Conservation (phyloP, 768 basidiomycete species). For the Psilocybe sp. region DNA sequence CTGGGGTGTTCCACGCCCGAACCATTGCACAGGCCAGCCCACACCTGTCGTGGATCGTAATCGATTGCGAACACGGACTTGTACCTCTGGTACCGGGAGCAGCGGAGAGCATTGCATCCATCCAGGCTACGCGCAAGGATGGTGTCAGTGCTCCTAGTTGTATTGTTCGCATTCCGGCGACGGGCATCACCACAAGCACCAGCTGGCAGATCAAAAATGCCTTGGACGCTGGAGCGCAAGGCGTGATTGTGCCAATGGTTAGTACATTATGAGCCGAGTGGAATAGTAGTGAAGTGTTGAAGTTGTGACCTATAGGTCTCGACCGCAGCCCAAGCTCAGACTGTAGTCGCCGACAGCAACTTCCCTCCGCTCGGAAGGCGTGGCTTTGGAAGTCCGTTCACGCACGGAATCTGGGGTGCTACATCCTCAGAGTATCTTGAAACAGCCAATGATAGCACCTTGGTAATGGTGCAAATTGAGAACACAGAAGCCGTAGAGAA, state of each 20-base stretch:
- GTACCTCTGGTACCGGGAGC: constrained; percentile 53
- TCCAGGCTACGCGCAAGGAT: constrained; percentile 39
- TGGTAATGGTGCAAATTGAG: constrained; percentile 69
- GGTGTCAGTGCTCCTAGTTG: constrained; percentile 44
- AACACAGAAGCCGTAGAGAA: constrained; percentile 58
- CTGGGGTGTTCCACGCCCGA: constrained; percentile 57
- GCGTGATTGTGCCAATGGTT: constrained; percentile 69
- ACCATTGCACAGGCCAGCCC: constrained; percentile 53
- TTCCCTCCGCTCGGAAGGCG: constrained; percentile 64
- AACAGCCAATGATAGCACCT: constrained; percentile 50
- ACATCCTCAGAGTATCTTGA: constrained; percentile 47
- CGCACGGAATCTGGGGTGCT: constrained; percentile 57
- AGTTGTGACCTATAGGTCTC: constrained; percentile 39
- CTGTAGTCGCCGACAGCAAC: constrained; percentile 53
- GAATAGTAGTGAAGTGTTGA: neutral
- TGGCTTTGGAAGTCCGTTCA: constrained; percentile 66
- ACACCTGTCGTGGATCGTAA: constrained; percentile 58
- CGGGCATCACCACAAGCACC: constrained; percentile 51
- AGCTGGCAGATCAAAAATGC: constrained; percentile 74
- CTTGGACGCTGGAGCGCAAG: constrained; percentile 64
- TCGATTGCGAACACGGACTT: constrained; percentile 72
- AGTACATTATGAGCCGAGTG: constrained; percentile 1
- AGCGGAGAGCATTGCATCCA: constrained; percentile 53
- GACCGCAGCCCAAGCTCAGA: constrained; percentile 51
- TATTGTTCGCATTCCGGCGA: constrained; percentile 63